phyloP scores from a whole-genome alignment of 2,329 filamentous ascomycete genomes.

The Calonectria ilicicola region DNA sequence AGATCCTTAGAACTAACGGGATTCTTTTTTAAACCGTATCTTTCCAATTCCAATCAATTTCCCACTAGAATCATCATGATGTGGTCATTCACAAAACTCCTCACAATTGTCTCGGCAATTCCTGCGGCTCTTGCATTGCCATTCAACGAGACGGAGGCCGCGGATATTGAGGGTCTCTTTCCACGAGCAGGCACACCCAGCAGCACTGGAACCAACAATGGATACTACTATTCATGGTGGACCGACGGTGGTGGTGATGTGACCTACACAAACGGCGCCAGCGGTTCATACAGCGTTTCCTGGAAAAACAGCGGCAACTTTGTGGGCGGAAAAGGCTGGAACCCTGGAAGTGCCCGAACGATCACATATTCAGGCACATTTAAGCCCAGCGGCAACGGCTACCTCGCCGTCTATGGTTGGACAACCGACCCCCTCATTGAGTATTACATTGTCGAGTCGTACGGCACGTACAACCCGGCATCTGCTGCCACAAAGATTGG shows the following conservation, averaged over 20 bases:
- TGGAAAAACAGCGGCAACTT: slow-evolving; percentile 54
- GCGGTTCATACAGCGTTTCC: slow-evolving; percentile 56
- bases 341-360: slow-evolving; percentile 46
- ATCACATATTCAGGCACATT: slow-evolving; percentile 47
- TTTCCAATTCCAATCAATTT: not conserved
- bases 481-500: slow-evolving; percentile 48
- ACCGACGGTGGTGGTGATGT: slow-evolving; percentile 57
- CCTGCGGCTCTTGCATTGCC: slow-evolving; percentile 36
- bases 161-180: slow-evolving; percentile 40
- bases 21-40: not conserved
- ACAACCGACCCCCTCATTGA: slow-evolving; percentile 51
- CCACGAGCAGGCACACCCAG: slow-evolving; percentile 49
- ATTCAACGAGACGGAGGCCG: slow-evolving; percentile 16
- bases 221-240: slow-evolving; percentile 62
- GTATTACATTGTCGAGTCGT: slow-evolving; percentile 55
- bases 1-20: not conserved
- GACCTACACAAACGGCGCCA: slow-evolving; percentile 58
- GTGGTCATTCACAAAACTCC: not conserved
- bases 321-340: slow-evolving; percentile 44
- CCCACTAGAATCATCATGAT: not conserved
- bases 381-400: slow-evolving; percentile 50
- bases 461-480: slow-evolving; percentile 47
- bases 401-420: slow-evolving; percentile 55
- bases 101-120: slow-evolving; percentile 1
- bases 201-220: slow-evolving; percentile 50